Conservation (phyloP, 768 basidiomycete genomes). For the Dacryopinax spathularia region DNA sequence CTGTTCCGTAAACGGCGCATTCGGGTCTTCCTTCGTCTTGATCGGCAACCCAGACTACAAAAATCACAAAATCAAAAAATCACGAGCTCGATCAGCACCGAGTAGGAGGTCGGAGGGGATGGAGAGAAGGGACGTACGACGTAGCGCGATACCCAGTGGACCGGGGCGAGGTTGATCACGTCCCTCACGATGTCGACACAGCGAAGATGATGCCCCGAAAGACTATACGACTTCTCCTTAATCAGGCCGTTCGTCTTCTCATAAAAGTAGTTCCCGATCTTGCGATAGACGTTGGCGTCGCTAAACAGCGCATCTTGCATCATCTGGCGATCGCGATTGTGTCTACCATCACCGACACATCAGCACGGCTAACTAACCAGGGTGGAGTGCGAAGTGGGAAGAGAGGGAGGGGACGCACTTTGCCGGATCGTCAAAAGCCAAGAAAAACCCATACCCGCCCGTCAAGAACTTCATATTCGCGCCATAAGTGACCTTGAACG, state of each 20-base stretch:
- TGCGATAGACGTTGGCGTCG: background rate
- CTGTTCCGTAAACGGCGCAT: slow-evolving; percentile 47
- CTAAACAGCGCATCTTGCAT: slow-evolving; percentile 12
- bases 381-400: background rate
- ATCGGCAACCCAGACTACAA: slow-evolving; percentile 56
- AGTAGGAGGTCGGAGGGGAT: background rate
- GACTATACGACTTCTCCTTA: slow-evolving; percentile 23
- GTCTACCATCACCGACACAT: background rate
- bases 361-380: background rate
- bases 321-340: slow-evolving; percentile 3
- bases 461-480: slow-evolving; percentile 19
- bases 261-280: slow-evolving; percentile 7
- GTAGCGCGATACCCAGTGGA: slow-evolving; percentile 51
- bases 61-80: no score
- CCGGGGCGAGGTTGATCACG: slow-evolving; percentile 48
- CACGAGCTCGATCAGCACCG: background rate
- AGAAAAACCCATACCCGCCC: slow-evolving; percentile 29
- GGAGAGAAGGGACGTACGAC: slow-evolving; percentile 35
- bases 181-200: slow-evolving; percentile 50
- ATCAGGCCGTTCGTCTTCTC: slow-evolving; percentile 17
- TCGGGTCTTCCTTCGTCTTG: slow-evolving; percentile 38
- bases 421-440: slow-evolving; percentile 27
- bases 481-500: slow-evolving; percentile 28
- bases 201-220: slow-evolving; percentile 19
- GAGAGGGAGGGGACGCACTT: slow-evolving; percentile 17